phyloP scores from a whole-genome alignment of 2,329 filamentous ascomycete genomes.

The Colletotrichum cordylinicola region DNA sequence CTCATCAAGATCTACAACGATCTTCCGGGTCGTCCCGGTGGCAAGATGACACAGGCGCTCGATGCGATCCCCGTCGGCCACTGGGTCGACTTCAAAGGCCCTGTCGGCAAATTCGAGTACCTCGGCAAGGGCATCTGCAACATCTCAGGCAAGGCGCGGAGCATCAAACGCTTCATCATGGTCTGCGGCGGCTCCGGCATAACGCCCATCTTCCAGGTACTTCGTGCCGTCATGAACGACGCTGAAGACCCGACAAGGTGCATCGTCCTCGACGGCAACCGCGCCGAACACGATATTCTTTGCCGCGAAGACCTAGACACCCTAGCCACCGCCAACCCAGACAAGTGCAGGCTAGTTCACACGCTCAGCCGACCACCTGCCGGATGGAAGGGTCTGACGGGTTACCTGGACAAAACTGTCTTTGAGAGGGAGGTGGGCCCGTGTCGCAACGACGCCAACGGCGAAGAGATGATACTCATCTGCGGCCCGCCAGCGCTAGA shows the following conservation, averaged over 20 bases:
- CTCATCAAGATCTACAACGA: constrained; percentile 85
- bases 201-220: constrained; percentile 88
- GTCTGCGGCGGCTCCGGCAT: constrained; percentile 89
- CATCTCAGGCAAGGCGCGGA: constrained; percentile 61
- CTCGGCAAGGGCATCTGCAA: constrained; percentile 68
- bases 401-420: constrained; percentile 69
- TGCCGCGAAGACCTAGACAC: constrained; percentile 75
- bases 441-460: constrained; percentile 34
- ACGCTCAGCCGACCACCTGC: constrained; percentile 69
- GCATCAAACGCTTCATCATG: constrained; percentile 78
- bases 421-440: constrained; percentile 63
- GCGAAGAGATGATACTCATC: constrained; percentile 71
- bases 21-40: constrained; percentile 62
- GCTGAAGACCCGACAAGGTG: constrained; percentile 69
- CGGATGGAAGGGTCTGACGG: constrained; percentile 71
- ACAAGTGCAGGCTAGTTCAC: constrained; percentile 70
- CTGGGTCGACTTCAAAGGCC: constrained; percentile 84
- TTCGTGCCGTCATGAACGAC: constrained; percentile 75
- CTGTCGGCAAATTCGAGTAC: constrained; percentile 86
- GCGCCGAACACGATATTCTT: constrained; percentile 81
- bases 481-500: constrained; percentile 83
- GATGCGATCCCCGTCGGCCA: constrained; percentile 76
- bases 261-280: constrained; percentile 79
- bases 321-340: constrained; percentile 57
- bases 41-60: constrained; percentile 82